These are phyloP conservation scores for Dactylellina haptotyla DNA, from an alignment of 2,329 filamentous ascomycete genomes.

Conservation along the genomic window DNA sequence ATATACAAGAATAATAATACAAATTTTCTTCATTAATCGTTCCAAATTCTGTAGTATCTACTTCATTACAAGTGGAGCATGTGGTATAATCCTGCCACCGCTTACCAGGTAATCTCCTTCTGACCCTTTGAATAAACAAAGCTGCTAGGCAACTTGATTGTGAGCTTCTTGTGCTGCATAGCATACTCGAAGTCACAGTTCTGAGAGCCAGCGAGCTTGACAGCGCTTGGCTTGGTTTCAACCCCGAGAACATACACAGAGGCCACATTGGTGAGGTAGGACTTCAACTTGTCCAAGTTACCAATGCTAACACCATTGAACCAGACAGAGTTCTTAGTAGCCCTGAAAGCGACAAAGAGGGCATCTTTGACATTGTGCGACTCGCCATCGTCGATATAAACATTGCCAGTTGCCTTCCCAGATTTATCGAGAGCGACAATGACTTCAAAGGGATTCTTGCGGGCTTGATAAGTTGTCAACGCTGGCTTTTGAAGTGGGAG, in stretches of 20 bases:
- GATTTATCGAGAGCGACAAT: constrained; percentile 70
- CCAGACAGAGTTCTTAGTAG: background rate
- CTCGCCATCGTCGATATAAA: constrained; percentile 81
- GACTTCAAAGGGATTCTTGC: constrained; percentile 74
- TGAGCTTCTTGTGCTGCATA: constrained; percentile 12
- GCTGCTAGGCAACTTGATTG: constrained; percentile 5
- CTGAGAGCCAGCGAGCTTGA: constrained; percentile 1
- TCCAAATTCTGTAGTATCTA: no score
- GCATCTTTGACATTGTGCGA: constrained; percentile 26
- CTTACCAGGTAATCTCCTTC: constrained; percentile 24
- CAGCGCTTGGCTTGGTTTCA: constrained; percentile 2
- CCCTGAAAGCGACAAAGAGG: constrained; percentile 19
- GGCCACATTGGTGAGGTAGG: constrained; percentile 9
- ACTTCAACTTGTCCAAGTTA: constrained; percentile 13
- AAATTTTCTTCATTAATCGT: constrained; percentile 1
- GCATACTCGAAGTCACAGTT: constrained; percentile 17
- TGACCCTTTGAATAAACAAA: constrained; percentile 20
- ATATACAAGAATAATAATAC: constrained; percentile 9
- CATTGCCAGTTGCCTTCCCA: constrained; percentile 69
- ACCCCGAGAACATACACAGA: constrained; percentile 17
- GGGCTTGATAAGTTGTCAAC: constrained; percentile 72
- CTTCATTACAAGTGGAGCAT: no score
- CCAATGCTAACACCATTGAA: constrained; percentile 18
- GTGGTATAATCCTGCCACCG: no score
- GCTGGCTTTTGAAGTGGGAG: constrained; percentile 75